These are phyloP conservation scores for Roridomyces roridus DNA, from an alignment of 768 basidiomycete genomes.

Conservation along the genomic window DNA sequence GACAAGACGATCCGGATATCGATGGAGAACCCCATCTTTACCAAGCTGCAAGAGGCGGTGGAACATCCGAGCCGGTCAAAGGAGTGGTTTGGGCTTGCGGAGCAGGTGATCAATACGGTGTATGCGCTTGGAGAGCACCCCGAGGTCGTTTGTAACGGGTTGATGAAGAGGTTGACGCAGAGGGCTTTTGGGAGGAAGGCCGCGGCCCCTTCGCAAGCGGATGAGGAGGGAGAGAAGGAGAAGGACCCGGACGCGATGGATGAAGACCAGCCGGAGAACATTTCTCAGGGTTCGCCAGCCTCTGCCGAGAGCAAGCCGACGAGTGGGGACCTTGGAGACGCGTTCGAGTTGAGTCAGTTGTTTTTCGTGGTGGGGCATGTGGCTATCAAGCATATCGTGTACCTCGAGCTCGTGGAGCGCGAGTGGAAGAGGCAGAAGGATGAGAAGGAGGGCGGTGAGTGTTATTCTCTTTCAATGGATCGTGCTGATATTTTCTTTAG, in stretches of 20 bases:
- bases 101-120: conserved; percentile 96
- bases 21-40: conserved; percentile 89
- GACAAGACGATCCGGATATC: conserved; percentile 87
- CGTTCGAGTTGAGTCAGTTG: conserved; percentile 91
- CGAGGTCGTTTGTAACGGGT: conserved; percentile 76
- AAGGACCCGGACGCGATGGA: conserved; percentile 60
- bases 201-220: conserved; percentile 25
- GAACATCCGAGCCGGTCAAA: conserved; percentile 81
- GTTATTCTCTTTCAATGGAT: neutral
- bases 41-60: conserved; percentile 80
- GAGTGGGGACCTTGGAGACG: conserved; percentile 71
- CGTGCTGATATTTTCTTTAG: too few relatives aligned
- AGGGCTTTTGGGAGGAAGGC: conserved; percentile 63
- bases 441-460: conserved; percentile 77
- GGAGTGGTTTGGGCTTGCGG: conserved; percentile 97
- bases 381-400: conserved; percentile 97
- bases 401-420: conserved; percentile 92
- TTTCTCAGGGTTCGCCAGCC: conserved; percentile 37
- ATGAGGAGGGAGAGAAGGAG: conserved; percentile 33
- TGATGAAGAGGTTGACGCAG: conserved; percentile 83
- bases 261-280: conserved; percentile 52
- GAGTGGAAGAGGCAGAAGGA: conserved; percentile 98
- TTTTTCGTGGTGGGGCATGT: conserved; percentile 96
- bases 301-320: conserved; percentile 32
- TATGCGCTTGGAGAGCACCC: conserved; percentile 95